Evolutionary conservation across 495 filamentous ascomycete genomes (phyloP).

Genomic region (Penicillium argentinense): DNA sequence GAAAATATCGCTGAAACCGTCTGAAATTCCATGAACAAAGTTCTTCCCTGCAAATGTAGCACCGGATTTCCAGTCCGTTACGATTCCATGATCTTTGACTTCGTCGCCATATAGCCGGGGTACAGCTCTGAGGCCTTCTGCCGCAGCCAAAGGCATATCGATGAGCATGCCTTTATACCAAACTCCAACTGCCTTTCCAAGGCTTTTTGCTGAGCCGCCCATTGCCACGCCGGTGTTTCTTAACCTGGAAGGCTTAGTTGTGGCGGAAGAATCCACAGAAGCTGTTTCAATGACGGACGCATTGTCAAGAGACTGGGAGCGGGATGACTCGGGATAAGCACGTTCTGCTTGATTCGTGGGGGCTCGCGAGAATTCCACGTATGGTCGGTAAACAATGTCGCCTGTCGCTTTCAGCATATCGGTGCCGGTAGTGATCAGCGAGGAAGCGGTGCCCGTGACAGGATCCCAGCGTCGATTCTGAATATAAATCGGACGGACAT

Average conservation of each 20-base stretch:
- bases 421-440: slow-evolving; percentile 24
- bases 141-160: slow-evolving; percentile 68
- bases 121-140: slow-evolving; percentile 82
- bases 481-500: slow-evolving; percentile 26
- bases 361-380: slow-evolving; percentile 25
- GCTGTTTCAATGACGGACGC: neutral
- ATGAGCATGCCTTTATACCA: slow-evolving; percentile 47
- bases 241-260: slow-evolving; percentile 4
- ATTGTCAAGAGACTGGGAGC: neutral
- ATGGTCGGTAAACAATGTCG: slow-evolving; percentile 35
- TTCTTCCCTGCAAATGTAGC: slow-evolving; percentile 46
- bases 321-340: neutral
- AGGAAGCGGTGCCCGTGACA: slow-evolving; percentile 44
- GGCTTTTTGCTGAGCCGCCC: slow-evolving; percentile 29
- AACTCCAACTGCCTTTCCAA: slow-evolving; percentile 32
- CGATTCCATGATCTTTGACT: slow-evolving; percentile 33
- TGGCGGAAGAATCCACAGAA: slow-evolving; percentile 1
- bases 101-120: slow-evolving; percentile 73
- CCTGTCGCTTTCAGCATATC: slow-evolving; percentile 28
- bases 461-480: slow-evolving; percentile 43
- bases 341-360: neutral
- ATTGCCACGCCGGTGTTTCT: slow-evolving; percentile 20
- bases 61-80: slow-evolving; percentile 40
- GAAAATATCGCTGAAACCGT: slow-evolving; percentile 71
- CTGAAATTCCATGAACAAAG: slow-evolving; percentile 68